Base-by-base conservation (phyloP, 2,329 filamentous ascomycete genomes). In the Neurospora sp. region DNA sequence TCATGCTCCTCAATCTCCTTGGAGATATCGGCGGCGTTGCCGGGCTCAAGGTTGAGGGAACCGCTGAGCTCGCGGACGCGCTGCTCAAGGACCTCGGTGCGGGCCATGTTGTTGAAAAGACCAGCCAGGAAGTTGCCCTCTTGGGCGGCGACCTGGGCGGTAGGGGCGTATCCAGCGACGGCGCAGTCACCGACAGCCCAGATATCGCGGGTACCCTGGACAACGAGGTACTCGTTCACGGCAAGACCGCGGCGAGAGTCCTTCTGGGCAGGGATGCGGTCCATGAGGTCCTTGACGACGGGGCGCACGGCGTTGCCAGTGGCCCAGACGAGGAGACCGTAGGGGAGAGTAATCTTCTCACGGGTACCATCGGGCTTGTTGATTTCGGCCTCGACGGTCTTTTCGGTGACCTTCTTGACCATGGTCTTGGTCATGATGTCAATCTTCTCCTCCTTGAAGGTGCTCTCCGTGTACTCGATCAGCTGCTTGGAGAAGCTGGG, bases 401-500 rank as follows among this genome's bases (percentile, higher is more conserved):
- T 96, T 77, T 96, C 91, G 39, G 93, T 97, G 71, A 99, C 96
- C 73, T 91, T 94, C 87, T 98, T 98, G 80, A 99, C 96, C 90
- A 97, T 96, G 75, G 96, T 98, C 89, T 98, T 98, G 77, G 96
- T 97, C 82, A 93, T 91, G 83, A 99, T 97, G 76, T 93, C 90
- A 79, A 99, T 99, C 79, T 93, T 94, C 83, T 99, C 96, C 85
- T 99, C 96, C 84, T 97, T 96, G 85, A 99, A 96, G 66, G 95
- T 97, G 82, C 94, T 95, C 84, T 99, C 96, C 76, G 96, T 99
- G 86, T 99, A 99, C 78, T 99, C 96, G 79, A 99, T 98, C 78
- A 99, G 86, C 82, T 97, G 93, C 88, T 98, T 98, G 80, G 93
- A 97, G 87, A 99, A 99, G 87, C 94, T 97, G 77, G 96, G 96